Conservation (phyloP, 2,329 filamentous ascomycete genomes). For the Aspergillus uvarum region DNA sequence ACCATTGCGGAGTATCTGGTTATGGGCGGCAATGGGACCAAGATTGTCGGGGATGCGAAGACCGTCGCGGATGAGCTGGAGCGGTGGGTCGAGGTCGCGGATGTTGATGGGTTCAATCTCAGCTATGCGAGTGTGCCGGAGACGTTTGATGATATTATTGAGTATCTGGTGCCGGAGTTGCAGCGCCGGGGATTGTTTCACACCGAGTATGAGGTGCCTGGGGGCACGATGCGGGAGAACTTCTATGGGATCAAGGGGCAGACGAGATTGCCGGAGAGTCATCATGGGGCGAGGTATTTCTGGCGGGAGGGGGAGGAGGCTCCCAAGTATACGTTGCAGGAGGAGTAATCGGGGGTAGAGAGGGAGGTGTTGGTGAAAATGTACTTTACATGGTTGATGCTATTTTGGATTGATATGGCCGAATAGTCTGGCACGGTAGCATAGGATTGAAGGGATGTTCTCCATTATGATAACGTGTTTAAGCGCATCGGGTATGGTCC, state of each 20-base stretch:
- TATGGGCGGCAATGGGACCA: conserved; percentile 37
- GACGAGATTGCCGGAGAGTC: conserved; percentile 32
- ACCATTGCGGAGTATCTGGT: conserved; percentile 37
- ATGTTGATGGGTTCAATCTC: conserved; percentile 39
- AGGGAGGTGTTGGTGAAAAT: too few relatives aligned
- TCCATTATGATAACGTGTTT: too few relatives aligned
- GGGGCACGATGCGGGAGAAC: conserved; percentile 43
- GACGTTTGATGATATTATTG: conserved; percentile 39
- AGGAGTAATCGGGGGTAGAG: background rate
- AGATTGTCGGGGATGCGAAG: conserved; percentile 37
- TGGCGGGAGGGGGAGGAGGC: conserved; percentile 37
- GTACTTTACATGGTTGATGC: too few relatives aligned
- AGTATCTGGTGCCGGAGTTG: conserved; percentile 35
- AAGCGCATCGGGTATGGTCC: too few relatives aligned
- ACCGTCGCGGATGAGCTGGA: conserved; percentile 41
- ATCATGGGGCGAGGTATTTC: conserved; percentile 38
- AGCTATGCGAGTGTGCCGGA: conserved; percentile 36
- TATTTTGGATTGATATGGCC: too few relatives aligned
- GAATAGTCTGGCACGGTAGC: too few relatives aligned
- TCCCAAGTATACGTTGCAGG: conserved; percentile 29
- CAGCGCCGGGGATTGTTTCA: conserved; percentile 39
- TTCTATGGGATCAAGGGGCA: conserved; percentile 34
- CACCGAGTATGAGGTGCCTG: conserved; percentile 36
- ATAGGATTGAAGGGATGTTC: too few relatives aligned
- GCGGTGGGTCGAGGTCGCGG: conserved; percentile 36